A percentile compares a stretch with the other conserved stretches of the same genome.
Evolutionary conservation across 164 flowering plant genomes (phyloP).

Genomic region (Santalum album): DNA sequence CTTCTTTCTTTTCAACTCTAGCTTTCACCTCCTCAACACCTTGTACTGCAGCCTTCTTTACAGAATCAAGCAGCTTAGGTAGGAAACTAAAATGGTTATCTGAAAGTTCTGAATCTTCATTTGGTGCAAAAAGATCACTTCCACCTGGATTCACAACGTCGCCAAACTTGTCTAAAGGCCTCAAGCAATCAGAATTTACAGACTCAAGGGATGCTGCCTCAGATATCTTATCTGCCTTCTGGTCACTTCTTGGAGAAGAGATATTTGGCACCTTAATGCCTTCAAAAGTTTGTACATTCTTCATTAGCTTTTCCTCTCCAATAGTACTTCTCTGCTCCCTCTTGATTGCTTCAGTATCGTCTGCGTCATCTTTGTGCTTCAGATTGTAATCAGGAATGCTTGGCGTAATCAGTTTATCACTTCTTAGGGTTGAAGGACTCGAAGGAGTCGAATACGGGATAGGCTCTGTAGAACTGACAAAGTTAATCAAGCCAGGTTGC

Average conservation of each 20-base stretch:
- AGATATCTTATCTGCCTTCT: constrained; percentile 9
- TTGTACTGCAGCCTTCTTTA: constrained; percentile 47
- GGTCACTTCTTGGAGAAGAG: constrained; percentile 12
- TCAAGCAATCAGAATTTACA: constrained; percentile 15
- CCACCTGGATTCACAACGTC: constrained; percentile 17
- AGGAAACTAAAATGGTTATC: constrained; percentile 36
- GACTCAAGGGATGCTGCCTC: constrained; percentile 7
- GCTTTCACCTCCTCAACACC: constrained; percentile 52
- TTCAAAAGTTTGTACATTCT: constrained; percentile 13
- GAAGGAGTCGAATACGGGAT: background rate
- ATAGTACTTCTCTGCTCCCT: constrained; percentile 13
- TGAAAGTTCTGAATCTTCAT: constrained; percentile 28
- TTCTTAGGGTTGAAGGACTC: constrained; percentile 5
- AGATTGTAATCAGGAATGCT: constrained; percentile 12
- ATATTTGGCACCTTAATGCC: constrained; percentile 13
- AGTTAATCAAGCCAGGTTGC: background rate
- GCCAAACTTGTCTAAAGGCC: constrained; percentile 16
- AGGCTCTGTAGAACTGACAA: background rate
- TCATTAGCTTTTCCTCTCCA: constrained; percentile 20
- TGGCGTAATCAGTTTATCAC: constrained; percentile 18
- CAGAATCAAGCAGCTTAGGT: constrained; percentile 76
- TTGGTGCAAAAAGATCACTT: constrained; percentile 12
- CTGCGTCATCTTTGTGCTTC: constrained; percentile 6
- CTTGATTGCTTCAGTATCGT: constrained; percentile 12
- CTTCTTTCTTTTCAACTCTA: constrained; percentile 26